Evolutionary conservation across 1,139 yeast genomes (phyloP), one percentile per base, ranked within the genome.

Genomic region (Nakaseomyces uthaithaninus): DNA sequence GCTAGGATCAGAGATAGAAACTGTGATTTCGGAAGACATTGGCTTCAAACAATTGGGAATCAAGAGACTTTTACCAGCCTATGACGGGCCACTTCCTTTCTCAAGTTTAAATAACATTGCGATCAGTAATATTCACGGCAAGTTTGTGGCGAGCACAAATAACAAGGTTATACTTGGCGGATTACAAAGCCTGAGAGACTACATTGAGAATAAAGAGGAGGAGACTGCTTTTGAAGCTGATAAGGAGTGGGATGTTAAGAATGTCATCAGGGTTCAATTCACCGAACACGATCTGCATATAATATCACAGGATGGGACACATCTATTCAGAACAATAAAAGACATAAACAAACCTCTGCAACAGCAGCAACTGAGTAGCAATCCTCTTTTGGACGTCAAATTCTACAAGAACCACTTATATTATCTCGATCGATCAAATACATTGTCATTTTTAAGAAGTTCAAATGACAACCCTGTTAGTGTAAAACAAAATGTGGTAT

Each of bases 11-110:
- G 60, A 55, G 39, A 36, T 57, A 17, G 46, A 46, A 9, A 55
- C 60, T 1, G 31, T 39, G 27, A 62, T 55, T 30, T 49, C 60
- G 8, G 58, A 66, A 56, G 66, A 63, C 42, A 60, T 61, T 44
- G 70, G 69, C 3, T 66, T 64, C 53, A 64, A 61, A 46, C 50
- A 57, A 24, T 36, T 65, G 14, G 66, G 65, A 10, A 43, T 50
- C 10, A 49, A 56, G 19, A 52, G 48, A 15, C 48, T 65, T n/a
- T 53, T 63, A 14, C 52, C 57, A 2, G 55, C 62, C 7, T 61
- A 50, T 39, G 44, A 55, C 14, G 66, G 61, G 38, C 42, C 46
- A 20, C 36, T 59, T 12, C 65, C 67, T 3, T 63, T 47, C 45
- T 45, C 54, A 4, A 42, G 46, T 14, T 40, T 57, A 26, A 45